Conservation (phyloP, 129 eudicot species). For the Flaveria sonorensis region DNA sequence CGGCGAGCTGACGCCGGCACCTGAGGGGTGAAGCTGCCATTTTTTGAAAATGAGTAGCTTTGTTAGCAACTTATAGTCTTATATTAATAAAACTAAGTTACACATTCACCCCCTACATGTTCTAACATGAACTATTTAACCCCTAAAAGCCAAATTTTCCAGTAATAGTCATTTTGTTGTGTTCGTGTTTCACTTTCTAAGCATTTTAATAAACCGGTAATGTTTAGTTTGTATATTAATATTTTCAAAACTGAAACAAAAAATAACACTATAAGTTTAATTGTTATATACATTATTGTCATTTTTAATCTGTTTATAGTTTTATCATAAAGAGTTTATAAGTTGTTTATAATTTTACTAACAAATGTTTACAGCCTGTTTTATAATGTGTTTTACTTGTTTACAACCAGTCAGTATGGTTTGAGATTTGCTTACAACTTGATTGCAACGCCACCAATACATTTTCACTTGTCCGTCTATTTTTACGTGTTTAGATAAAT, state of each 20-base stretch:
- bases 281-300: no score
- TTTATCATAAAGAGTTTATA: no score
- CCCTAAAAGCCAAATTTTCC: neutral
- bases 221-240: no score
- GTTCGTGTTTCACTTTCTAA: no score
- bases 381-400: neutral
- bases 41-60: slow-evolving; percentile 1
- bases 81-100: slow-evolving; percentile 1
- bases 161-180: no score
- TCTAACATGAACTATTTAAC: neutral
- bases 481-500: no score
- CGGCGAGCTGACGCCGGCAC: slow-evolving; percentile 40
- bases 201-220: no score
- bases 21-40: slow-evolving; percentile 43
- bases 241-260: neutral
- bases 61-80: slow-evolving; percentile 2
- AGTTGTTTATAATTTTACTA: no score
- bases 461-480: no score
- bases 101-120: neutral
- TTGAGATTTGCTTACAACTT: neutral
- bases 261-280: neutral
- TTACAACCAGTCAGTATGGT: neutral
- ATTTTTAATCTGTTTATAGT: no score
- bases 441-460: neutral
- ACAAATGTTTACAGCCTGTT: neutral